Base-by-base conservation (phyloP, 306 rosid genomes). In the Acacia confusa region DNA sequence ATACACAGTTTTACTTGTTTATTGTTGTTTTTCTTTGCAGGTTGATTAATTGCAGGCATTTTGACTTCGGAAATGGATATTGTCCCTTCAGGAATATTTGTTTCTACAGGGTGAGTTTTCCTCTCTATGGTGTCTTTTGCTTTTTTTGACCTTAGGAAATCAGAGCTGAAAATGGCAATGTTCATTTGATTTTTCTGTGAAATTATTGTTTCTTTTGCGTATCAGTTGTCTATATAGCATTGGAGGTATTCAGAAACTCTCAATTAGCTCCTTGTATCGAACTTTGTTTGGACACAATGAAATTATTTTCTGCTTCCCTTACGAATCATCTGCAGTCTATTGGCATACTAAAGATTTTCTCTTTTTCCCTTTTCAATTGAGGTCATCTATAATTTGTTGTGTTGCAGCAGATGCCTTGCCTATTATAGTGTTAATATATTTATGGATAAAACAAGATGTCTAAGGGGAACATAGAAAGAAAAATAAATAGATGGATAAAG, bases 41-140 rank as follows among this genome's bases (percentile, higher is more conserved):
- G 86, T 89, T 91, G 80, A 93, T 92, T 81, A 91, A 95, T 86
- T 95, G 99, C 92, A 95, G 88, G 87, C 99, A 93, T 88, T 95
- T 93, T 20, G 84, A 88, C 84, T 90, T 83, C 48, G 98, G 99
- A 78, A 87, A 95, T 85, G 98, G 96, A 80, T 92, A 88, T 86
- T 92, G 99, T 84, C 98, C 97, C 36, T 95, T 93, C 50, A 97
- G 99, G 77, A 82, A 82, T 78, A 80, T 89, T 72, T 95, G 99
- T 82, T 95, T 95, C 86, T 93, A 93, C 86, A 95, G 91, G 99
- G 99, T 30, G 44, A 47, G 45, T 58, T 60, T 24, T 58, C 48
- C 11, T 36, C 71, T 50, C 60, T 83, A 52, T 8, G 4, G 19
- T 65, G 19, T 20, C 5, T 69, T n/a, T 80, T 41, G 45, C 22